These are phyloP conservation scores for Tilletia setariae DNA, from an alignment of 1,284 basidiomycete species.

Conservation along the genomic window DNA sequence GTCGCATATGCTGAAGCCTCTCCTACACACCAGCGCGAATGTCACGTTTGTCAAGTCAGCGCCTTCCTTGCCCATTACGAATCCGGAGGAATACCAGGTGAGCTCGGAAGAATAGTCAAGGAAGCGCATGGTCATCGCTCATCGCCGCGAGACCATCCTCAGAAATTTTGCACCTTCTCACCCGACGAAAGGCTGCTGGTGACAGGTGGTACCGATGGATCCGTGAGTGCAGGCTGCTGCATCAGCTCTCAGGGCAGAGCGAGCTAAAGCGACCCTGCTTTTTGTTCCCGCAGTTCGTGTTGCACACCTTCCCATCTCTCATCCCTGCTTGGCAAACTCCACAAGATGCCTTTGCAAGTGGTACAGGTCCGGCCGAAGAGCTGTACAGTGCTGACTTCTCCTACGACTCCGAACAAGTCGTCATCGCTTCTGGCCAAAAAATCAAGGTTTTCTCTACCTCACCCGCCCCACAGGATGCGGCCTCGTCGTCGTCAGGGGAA, in stretches of 20 bases:
- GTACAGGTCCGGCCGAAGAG: conserved; percentile 24
- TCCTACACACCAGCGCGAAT: background rate
- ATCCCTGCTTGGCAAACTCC: conserved; percentile 30
- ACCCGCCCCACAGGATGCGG: conserved; percentile 17
- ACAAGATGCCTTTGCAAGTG: conserved; percentile 29
- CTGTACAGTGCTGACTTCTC: conserved; percentile 50
- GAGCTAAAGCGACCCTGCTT: background rate
- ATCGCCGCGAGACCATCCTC: background rate
- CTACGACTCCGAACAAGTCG: conserved; percentile 42
- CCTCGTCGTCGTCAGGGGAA: conserved; percentile 11
- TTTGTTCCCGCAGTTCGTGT: conserved; percentile 19
- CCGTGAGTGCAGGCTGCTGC: conserved; percentile 17
- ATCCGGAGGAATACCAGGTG: conserved; percentile 38
- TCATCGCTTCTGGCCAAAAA: conserved; percentile 36
- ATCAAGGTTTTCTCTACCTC: conserved; percentile 41
- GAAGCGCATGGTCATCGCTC: background rate
- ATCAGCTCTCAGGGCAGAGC: background rate
- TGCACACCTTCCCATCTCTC: conserved; percentile 44
- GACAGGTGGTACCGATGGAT: conserved; percentile 41
- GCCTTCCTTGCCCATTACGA: conserved; percentile 34
- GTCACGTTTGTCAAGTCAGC: conserved; percentile 25
- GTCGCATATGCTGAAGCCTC: background rate
- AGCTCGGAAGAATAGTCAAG: background rate
- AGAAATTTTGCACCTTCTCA: conserved; percentile 36
- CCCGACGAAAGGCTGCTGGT: conserved; percentile 42